These are phyloP conservation scores for Laburnicola sp. DNA, from an alignment of 2,329 filamentous ascomycete genomes.

Conservation along the genomic window DNA sequence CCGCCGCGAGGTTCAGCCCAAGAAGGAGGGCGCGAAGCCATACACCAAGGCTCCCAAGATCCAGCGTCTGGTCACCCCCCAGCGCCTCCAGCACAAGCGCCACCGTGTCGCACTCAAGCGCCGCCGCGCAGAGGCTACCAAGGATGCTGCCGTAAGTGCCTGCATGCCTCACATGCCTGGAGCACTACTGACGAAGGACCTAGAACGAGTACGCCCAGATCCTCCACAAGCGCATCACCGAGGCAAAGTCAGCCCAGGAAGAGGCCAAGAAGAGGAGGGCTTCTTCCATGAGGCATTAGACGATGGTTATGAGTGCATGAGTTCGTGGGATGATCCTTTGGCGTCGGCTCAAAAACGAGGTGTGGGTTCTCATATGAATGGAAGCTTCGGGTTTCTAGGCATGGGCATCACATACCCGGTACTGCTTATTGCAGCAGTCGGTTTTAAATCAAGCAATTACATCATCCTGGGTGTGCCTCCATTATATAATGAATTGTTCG, in stretches of 20 bases:
- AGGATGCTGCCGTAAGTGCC: constrained; percentile 90
- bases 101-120: constrained; percentile 98
- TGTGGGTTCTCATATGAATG: constrained; percentile 39
- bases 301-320: constrained; percentile 36
- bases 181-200: background rate
- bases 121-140: constrained; percentile 93
- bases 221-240: constrained; percentile 93
- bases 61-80: constrained; percentile 98
- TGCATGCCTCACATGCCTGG: background rate
- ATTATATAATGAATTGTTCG: background rate
- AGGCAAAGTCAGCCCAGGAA: constrained; percentile 91
- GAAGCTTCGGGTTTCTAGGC: constrained; percentile 39
- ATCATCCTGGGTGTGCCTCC: constrained; percentile 33
- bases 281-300: constrained; percentile 65
- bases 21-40: constrained; percentile 94
- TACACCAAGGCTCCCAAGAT: constrained; percentile 99
- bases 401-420: constrained; percentile 42
- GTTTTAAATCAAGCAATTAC: constrained; percentile 43
- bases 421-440: constrained; percentile 41
- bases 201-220: constrained; percentile 97
- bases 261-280: constrained; percentile 96
- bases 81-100: constrained; percentile 99
- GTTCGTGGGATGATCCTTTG: constrained; percentile 42
- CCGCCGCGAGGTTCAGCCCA: constrained; percentile 94
- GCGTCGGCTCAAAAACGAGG: constrained; percentile 43